Percentiles rank a stretch among this genome's conserved stretches.
Conservation (phyloP, 2,329 filamentous ascomycete species). For the Pseudopyricularia javanii region DNA sequence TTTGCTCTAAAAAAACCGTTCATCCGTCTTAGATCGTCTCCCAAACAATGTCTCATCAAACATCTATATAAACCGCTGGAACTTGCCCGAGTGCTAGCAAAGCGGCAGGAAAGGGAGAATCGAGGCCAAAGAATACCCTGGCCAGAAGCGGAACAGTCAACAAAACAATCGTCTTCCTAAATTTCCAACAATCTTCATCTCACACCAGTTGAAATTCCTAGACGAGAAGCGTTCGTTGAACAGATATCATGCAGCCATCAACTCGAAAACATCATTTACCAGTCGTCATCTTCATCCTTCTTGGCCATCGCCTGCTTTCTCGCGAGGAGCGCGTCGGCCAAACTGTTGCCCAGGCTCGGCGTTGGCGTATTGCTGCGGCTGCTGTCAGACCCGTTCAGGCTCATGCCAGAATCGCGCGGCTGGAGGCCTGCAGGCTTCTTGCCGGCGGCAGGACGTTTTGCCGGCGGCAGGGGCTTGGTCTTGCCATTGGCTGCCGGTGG, state of each 20-base stretch:
- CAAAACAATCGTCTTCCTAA: not conserved
- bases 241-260: not conserved
- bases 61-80: not conserved
- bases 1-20: not conserved
- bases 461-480: constrained; percentile 52
- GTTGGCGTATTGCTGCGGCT: constrained; percentile 63
- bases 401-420: constrained; percentile 61
- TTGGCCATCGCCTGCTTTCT: constrained; percentile 66
- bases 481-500: constrained; percentile 28
- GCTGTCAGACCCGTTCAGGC: constrained; percentile 43
- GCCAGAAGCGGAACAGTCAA: not conserved
- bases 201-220: not conserved
- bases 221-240: not conserved
- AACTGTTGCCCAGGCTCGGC: constrained; percentile 57
- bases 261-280: constrained; percentile 28
- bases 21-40: not conserved
- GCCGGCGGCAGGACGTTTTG: constrained; percentile 62
- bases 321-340: constrained; percentile 68
- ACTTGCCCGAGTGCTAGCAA: not conserved
- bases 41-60: not conserved
- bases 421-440: constrained; percentile 59
- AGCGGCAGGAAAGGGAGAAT: not conserved
- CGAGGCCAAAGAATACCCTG: not conserved
- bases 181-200: not conserved
- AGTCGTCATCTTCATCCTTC: constrained; percentile 59